phyloP scores from a whole-genome alignment of 495 filamentous ascomycete genomes.

The Oidiodendron maius region DNA sequence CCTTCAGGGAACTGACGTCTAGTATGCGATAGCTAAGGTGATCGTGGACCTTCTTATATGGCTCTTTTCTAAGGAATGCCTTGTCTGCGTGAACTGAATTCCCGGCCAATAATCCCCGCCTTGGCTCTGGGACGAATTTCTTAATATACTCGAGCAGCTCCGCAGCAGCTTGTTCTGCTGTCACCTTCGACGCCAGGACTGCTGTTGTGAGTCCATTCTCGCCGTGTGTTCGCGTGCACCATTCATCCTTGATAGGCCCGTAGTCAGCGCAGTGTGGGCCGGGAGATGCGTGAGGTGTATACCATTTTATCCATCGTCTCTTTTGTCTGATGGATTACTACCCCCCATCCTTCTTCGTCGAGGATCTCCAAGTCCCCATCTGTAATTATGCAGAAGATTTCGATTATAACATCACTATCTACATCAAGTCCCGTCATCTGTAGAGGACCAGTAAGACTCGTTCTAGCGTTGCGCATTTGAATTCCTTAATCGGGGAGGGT shows the following conservation, averaged over 20 bases:
- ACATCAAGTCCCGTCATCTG: slow-evolving; percentile 93
- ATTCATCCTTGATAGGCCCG: slow-evolving; percentile 33
- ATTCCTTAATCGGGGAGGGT: not conserved
- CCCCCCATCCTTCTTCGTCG: slow-evolving; percentile 72
- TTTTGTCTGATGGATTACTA: slow-evolving; percentile 69
- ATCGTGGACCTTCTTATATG: slow-evolving; percentile 65
- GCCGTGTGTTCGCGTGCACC: slow-evolving; percentile 52
- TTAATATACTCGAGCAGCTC: slow-evolving; percentile 73
- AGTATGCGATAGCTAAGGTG: slow-evolving; percentile 85
- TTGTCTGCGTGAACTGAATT: slow-evolving; percentile 90
- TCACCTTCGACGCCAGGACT: slow-evolving; percentile 67
- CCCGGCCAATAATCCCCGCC: slow-evolving; percentile 71
- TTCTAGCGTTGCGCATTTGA: no score
- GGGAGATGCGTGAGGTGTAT: not conserved
- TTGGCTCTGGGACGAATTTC: slow-evolving; percentile 55
- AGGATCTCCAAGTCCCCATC: slow-evolving; percentile 69
- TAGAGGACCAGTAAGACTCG: no score
- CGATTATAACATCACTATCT: slow-evolving; percentile 75
- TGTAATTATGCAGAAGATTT: slow-evolving; percentile 92
- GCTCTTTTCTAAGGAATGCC: slow-evolving; percentile 68
- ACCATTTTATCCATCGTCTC: slow-evolving; percentile 68
- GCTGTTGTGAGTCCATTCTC: slow-evolving; percentile 73
- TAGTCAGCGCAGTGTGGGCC: slow-evolving; percentile 5
- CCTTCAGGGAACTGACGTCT: slow-evolving; percentile 88
- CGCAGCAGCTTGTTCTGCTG: slow-evolving; percentile 63